A percentile compares a stretch with the other conserved stretches of the same genome.
phyloP scores from a whole-genome alignment of 2,329 filamentous ascomycete species.

The Diaporthe australafricana region DNA sequence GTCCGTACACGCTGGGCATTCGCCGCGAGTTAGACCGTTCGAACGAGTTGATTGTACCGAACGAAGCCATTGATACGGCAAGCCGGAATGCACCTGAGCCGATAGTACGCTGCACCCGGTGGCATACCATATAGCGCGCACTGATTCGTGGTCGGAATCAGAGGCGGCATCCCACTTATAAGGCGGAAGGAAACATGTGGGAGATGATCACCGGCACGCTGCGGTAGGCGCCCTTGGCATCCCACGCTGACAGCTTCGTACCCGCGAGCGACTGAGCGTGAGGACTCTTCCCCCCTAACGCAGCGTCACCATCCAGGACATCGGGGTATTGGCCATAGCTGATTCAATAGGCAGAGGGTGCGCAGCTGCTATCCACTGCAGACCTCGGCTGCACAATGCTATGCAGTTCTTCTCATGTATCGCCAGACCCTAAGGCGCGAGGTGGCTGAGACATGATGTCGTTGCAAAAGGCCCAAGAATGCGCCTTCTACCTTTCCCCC shows the following conservation, averaged over 20 bases:
- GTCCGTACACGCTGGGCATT: not conserved
- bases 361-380: not conserved
- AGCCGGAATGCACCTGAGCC: not conserved
- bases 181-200: not conserved
- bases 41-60: not conserved
- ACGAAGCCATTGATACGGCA: not conserved
- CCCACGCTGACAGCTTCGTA: conserved; percentile 3
- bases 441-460: conserved; percentile 37
- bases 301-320: conserved; percentile 13
- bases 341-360: not conserved
- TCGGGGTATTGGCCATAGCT: not conserved
- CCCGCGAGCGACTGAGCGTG: not conserved
- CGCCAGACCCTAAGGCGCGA: not conserved
- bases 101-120: not conserved
- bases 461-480: conserved; percentile 33
- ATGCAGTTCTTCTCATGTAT: not conserved
- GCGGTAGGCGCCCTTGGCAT: conserved; percentile 16
- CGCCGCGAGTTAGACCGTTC: not conserved
- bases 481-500: conserved; percentile 1
- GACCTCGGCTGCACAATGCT: not conserved
- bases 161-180: conserved; percentile 15
- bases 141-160: not conserved
- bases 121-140: not conserved
- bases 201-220: not conserved
- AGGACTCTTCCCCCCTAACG: not conserved